Percentiles rank a stretch among this genome's conserved stretches.
Evolutionary conservation across 2,329 filamentous ascomycete genomes (phyloP).

Genomic region (Berkeleyomyces basicola): DNA sequence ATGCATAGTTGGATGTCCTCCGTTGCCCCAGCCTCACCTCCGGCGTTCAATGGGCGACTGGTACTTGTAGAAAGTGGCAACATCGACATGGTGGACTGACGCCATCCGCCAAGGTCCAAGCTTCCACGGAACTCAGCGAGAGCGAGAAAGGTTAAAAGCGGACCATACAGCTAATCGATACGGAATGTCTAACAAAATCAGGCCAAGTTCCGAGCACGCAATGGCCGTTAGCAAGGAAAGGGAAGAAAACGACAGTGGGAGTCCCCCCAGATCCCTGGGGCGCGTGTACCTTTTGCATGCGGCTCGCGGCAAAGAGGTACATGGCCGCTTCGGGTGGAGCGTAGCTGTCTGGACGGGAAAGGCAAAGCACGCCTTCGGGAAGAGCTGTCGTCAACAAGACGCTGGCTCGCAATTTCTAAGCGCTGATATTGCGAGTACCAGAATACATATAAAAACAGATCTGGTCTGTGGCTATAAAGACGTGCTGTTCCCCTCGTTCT

Average conservation of each 20-base stretch:
- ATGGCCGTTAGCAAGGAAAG: neutral
- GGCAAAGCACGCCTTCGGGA: neutral
- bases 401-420: constrained; percentile 7
- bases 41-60: too few species aligned
- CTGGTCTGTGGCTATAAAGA: constrained; percentile 8
- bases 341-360: neutral
- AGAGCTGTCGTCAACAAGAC: neutral
- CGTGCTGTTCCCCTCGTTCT: constrained; percentile 7
- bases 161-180: neutral
- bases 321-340: neutral
- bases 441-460: neutral
- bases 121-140: neutral
- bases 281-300: constrained; percentile 3
- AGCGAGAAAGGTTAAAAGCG: neutral
- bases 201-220: constrained; percentile 11
- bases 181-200: neutral
- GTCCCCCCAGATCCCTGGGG: neutral
- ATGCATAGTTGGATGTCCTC: neutral
- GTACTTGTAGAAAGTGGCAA: constrained; percentile 12
- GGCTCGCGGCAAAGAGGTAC: neutral
- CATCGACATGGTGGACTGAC: constrained; percentile 10
- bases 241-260: neutral
- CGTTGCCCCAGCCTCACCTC: too few species aligned
- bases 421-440: neutral
- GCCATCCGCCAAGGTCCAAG: constrained; percentile 3